Base-by-base conservation (phyloP, 2,329 filamentous ascomycete species). In the Bimuria novae-zelandiae region DNA sequence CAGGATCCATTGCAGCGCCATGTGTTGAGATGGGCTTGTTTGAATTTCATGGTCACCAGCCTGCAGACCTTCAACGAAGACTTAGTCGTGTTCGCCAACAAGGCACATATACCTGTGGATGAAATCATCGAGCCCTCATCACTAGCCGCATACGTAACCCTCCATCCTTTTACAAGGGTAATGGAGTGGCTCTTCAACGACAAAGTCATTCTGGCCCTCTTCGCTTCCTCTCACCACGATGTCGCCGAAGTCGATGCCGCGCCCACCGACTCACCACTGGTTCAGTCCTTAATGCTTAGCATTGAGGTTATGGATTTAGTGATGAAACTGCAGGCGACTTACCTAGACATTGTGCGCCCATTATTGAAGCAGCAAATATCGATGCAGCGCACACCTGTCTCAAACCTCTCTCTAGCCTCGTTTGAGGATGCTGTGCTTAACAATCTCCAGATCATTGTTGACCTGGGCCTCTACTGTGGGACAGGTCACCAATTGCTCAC, bases 101-200 rank as follows among this genome's bases (percentile, higher is more conserved):
- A 89, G 66, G 89, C 90, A 1, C 88, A 83, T 55, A 80, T 95
- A 25, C 79, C 84, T 22, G 86, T 96, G 14, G 92, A 97, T 69
- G 77, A 82, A 8, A 84, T 89, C 14, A 90, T 96, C 59, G 82
- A 82, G 36, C 82, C 90, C 3, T 88, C 87, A 2, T 89, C 89
- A 51, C 79, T 97, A 4, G 84, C 86, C 44, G 82, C 84, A 5
- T 99, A 99, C 69, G 86, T 94, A 53, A 85, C 86, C 21, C 82
- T 96, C 48, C 95, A 99, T 75, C 93, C 95, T 0, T 99, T 97
- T 67, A 87, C 90, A 3, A 86, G 95, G 54, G 88, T 96, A 14
- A 97, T 97, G 89, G 94, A 99, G 69, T 97, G 94, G 92, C 84
- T 99, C 75, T 96, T 96, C 74, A 97, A 96, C 69, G 90, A 95